Percentiles rank a stretch among this genome's conserved stretches.
Evolutionary conservation across 805 yeast genomes (phyloP).

Genomic region (Kodamaea fukazawae): DNA sequence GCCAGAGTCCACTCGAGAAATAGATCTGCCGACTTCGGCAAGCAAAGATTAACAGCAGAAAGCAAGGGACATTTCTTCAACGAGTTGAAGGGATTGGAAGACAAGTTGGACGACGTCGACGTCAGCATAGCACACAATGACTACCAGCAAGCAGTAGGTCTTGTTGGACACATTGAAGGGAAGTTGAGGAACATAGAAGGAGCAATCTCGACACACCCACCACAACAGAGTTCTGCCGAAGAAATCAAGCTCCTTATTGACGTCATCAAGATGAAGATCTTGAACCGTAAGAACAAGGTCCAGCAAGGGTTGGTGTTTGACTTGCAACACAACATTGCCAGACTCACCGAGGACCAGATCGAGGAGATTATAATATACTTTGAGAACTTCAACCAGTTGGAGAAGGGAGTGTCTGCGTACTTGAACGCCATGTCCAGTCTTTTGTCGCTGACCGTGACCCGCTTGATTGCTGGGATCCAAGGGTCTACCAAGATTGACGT

Average conservation of each 20-base stretch:
- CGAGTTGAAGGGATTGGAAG: slow-evolving; percentile 54
- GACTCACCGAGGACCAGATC: slow-evolving; percentile 29
- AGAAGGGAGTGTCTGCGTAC: slow-evolving; percentile 34
- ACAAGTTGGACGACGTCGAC: slow-evolving; percentile 66
- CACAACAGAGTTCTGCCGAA: slow-evolving; percentile 16
- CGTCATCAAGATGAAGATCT: slow-evolving; percentile 41
- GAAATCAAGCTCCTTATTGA: slow-evolving; percentile 34
- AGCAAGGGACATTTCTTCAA: slow-evolving; percentile 37
- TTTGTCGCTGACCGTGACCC: slow-evolving; percentile 30
- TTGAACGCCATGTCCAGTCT: slow-evolving; percentile 34
- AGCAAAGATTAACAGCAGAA: slow-evolving; percentile 13
- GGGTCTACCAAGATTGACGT: slow-evolving; percentile 44
- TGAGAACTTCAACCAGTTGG: slow-evolving; percentile 33
- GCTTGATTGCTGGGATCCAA: slow-evolving; percentile 37
- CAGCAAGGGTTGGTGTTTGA: slow-evolving; percentile 38
- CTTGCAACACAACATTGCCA: slow-evolving; percentile 31
- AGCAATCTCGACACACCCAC: slow-evolving; percentile 13
- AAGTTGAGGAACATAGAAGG: slow-evolving; percentile 29
- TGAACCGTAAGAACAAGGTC: slow-evolving; percentile 35
- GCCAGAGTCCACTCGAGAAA: slow-evolving; percentile 61
- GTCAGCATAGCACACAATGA: slow-evolving; percentile 60
- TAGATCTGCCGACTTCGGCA: slow-evolving; percentile 45
- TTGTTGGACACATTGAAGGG: slow-evolving; percentile 36
- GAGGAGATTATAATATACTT: slow-evolving; percentile 35
- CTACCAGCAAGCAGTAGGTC: slow-evolving; percentile 46